Conservation (phyloP, 2,329 filamentous ascomycete genomes). For the Boeremia lycopersici region DNA sequence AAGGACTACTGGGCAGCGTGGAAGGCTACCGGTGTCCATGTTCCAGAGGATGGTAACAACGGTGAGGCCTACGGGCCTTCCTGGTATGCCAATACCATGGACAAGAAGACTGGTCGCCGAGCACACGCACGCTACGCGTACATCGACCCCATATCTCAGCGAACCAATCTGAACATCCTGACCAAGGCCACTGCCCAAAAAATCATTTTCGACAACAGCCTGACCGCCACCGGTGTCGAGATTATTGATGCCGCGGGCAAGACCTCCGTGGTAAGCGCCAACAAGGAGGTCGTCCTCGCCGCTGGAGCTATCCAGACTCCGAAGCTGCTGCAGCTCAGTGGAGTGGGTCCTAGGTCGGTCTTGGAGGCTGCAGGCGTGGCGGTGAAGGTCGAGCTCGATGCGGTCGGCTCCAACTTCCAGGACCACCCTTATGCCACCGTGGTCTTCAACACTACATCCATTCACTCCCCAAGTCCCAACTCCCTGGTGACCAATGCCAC, state of each 20-base stretch:
- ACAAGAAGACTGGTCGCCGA: conserved; percentile 29
- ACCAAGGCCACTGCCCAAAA: conserved; percentile 28
- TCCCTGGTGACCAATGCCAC: conserved; percentile 36
- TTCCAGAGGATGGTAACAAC: conserved; percentile 30
- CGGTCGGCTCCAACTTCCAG: conserved; percentile 45
- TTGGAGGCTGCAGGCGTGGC: conserved; percentile 37
- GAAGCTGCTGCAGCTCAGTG: conserved; percentile 54
- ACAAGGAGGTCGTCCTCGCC: conserved; percentile 63
- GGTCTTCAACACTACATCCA: conserved; percentile 29
- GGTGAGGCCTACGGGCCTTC: conserved; percentile 32
- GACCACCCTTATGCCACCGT: conserved; percentile 35
- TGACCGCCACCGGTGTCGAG: conserved; percentile 26
- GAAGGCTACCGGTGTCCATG: conserved; percentile 26
- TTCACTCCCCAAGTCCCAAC: conserved; percentile 32
- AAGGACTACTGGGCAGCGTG: conserved; percentile 34
- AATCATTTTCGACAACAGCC: conserved; percentile 28
- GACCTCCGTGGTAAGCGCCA: conserved; percentile 26
- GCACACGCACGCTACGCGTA: conserved; percentile 38
- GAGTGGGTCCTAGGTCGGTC: conserved; percentile 38
- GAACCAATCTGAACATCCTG: conserved; percentile 35
- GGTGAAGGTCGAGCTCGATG: conserved; percentile 35
- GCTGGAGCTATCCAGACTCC: conserved; percentile 63
- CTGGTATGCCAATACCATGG: conserved; percentile 38
- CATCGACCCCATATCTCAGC: conserved; percentile 35
- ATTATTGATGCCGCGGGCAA: conserved; percentile 23